Percentiles rank a stretch among this genome's conserved stretches.
These are phyloP conservation scores for Blastocystis sp. DNA, from an alignment of 352 stramenopile genomes.

Conservation along the genomic window DNA sequence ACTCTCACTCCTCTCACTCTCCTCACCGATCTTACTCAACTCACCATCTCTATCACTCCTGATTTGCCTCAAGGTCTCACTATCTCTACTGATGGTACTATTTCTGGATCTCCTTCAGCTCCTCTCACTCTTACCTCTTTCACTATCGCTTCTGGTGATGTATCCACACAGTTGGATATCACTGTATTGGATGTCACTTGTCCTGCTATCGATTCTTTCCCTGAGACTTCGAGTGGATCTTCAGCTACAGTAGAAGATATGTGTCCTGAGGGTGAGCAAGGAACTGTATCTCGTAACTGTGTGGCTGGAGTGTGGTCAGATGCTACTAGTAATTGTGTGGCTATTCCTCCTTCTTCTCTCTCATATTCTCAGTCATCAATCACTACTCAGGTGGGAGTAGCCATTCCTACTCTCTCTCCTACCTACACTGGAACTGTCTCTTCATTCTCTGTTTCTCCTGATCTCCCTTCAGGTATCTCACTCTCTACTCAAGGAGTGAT, in stretches of 20 bases:
- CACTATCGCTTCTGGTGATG: not conserved
- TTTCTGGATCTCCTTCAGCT: not conserved
- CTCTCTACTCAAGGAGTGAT: not conserved
- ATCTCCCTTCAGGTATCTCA: not conserved
- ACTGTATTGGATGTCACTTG: not conserved
- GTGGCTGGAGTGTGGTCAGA: not conserved
- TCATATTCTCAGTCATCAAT: not conserved
- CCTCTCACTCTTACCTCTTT: not conserved
- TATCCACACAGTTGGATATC: not conserved
- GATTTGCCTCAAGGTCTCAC: not conserved
- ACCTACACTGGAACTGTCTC: not conserved
- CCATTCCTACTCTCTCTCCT: not conserved
- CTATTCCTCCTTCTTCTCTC: not conserved
- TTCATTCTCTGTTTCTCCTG: not conserved
- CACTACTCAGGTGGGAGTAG: not conserved
- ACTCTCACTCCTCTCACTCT: not conserved
- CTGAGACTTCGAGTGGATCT: not conserved
- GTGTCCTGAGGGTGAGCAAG: not conserved
- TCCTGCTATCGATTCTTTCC: conserved; percentile 13
- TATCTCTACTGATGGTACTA: not conserved
- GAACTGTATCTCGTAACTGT: conserved; percentile 17
- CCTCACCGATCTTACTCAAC: not conserved
- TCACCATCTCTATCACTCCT: not conserved
- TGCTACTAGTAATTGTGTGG: not conserved
- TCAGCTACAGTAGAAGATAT: not conserved